Evolutionary conservation across 75 land plant genomes (phyloP).

Genomic region (Pinus albicaulis): DNA sequence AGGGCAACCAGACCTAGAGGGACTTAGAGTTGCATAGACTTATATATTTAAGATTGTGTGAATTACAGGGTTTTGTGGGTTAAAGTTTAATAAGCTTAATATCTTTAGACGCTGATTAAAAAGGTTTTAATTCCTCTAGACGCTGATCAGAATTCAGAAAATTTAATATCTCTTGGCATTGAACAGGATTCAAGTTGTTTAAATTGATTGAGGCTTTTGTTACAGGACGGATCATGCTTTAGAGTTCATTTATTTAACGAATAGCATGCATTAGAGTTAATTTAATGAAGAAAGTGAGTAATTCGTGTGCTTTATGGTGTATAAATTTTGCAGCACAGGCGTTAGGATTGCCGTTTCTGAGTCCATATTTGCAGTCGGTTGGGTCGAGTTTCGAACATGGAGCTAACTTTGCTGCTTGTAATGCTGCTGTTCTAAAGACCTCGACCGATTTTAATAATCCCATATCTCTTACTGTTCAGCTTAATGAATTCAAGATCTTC

Average conservation of each 20-base stretch:
- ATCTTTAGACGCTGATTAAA: too few species aligned
- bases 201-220: not conserved
- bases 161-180: too few species aligned
- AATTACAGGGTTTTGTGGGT: not conserved
- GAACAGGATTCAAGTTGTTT: too few species aligned
- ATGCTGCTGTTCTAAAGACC: conserved; percentile 26
- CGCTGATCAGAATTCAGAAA: too few species aligned
- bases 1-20: too few species aligned
- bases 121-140: too few species aligned
- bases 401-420: conserved; percentile 70
- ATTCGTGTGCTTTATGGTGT: not conserved
- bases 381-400: conserved; percentile 57
- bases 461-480: conserved; percentile 47
- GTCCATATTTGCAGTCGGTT: conserved; percentile 47
- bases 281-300: too few species aligned
- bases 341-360: conserved; percentile 44
- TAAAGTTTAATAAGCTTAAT: too few species aligned
- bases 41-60: not conserved
- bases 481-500: conserved; percentile 41
- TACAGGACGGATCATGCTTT: not conserved
- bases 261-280: not conserved
- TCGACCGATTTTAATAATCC: conserved; percentile 18
- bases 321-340: conserved; percentile 32
- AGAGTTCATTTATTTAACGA: not conserved
- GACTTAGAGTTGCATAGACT: too few species aligned